These are phyloP conservation scores for Metschnikowia santaceciliae DNA, from an alignment of 805 yeast species.

Conservation along the genomic window DNA sequence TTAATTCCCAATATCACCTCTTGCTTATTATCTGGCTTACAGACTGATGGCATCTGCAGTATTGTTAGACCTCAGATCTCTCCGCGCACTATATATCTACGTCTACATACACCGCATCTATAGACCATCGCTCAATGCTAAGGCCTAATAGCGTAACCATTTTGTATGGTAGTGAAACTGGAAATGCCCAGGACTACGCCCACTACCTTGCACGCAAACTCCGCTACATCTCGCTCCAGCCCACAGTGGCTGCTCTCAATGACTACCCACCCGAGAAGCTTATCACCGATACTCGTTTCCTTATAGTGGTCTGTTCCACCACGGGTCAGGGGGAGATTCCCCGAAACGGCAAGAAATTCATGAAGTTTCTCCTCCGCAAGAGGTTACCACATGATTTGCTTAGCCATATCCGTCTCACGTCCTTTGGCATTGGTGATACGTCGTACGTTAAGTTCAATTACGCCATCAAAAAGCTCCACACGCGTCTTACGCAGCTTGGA, in stretches of 20 bases:
- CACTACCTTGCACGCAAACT: conserved; percentile 53
- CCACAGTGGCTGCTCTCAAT: conserved; percentile 52
- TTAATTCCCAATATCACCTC: too few relatives aligned
- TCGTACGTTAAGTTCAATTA: conserved; percentile 84
- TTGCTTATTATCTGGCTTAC: too few relatives aligned
- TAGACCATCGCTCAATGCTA: not conserved
- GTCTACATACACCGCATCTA: not conserved
- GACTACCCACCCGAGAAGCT: conserved; percentile 55
- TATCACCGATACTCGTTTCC: conserved; percentile 41
- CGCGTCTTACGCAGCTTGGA: conserved; percentile 76
- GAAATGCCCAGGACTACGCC: conserved; percentile 86
- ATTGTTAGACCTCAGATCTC: not conserved
- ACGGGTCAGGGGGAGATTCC: conserved; percentile 97
- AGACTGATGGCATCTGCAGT: not conserved
- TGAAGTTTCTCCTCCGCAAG: conserved; percentile 68
- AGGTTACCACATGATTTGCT: conserved; percentile 59
- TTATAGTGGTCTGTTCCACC: conserved; percentile 72
- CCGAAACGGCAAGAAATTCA: conserved; percentile 63
- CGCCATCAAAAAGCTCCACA: conserved; percentile 82
- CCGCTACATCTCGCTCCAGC: conserved; percentile 48
- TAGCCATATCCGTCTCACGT: conserved; percentile 57
- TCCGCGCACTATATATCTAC: not conserved
- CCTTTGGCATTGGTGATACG: conserved; percentile 92
- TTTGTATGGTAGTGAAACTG: conserved; percentile 89
- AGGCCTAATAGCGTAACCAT: conserved; percentile 42